Evolutionary conservation across 2,329 filamentous ascomycete species (phyloP).

Genomic region (Alternaria brassicicola): DNA sequence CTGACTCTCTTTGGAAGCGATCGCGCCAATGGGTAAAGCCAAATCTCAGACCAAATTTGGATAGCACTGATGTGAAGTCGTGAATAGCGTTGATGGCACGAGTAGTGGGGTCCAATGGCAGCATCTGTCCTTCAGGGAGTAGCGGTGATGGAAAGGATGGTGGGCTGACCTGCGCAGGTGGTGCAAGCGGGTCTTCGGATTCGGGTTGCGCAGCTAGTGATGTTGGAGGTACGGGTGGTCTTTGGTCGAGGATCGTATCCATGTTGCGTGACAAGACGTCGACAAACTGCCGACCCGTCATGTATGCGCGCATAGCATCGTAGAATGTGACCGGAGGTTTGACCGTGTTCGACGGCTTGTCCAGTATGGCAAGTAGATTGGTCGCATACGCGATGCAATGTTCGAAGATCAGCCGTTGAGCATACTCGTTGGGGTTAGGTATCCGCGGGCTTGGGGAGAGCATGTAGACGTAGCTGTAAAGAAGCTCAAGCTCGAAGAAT

Average conservation of each 20-base stretch:
- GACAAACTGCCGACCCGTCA: constrained; percentile 64
- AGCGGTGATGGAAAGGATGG: constrained; percentile 44
- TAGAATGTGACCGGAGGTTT: constrained; percentile 81
- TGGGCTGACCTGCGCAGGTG: constrained; percentile 32
- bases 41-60: constrained; percentile 55
- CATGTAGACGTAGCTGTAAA: constrained; percentile 91
- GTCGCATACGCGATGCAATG: constrained; percentile 83
- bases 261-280: constrained; percentile 62
- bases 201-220: constrained; percentile 30
- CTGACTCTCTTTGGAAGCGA: constrained; percentile 55
- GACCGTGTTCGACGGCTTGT: constrained; percentile 57
- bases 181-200: constrained; percentile 48
- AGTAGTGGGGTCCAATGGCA: constrained; percentile 41
- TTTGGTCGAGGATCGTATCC: constrained; percentile 53
- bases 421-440: constrained; percentile 75
- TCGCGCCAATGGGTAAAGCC: constrained; percentile 59
- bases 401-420: constrained; percentile 82
- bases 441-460: constrained; percentile 79
- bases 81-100: constrained; percentile 56
- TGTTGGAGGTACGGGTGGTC: constrained; percentile 50
- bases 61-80: constrained; percentile 54
- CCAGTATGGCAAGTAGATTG: constrained; percentile 70
- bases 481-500: constrained; percentile 84
- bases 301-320: constrained; percentile 84
- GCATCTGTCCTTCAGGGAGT: constrained; percentile 31